Percentiles rank a stretch among this genome's conserved stretches.
These are phyloP conservation scores for Russula olivacea DNA, from an alignment of 768 basidiomycete species.

Conservation along the genomic window DNA sequence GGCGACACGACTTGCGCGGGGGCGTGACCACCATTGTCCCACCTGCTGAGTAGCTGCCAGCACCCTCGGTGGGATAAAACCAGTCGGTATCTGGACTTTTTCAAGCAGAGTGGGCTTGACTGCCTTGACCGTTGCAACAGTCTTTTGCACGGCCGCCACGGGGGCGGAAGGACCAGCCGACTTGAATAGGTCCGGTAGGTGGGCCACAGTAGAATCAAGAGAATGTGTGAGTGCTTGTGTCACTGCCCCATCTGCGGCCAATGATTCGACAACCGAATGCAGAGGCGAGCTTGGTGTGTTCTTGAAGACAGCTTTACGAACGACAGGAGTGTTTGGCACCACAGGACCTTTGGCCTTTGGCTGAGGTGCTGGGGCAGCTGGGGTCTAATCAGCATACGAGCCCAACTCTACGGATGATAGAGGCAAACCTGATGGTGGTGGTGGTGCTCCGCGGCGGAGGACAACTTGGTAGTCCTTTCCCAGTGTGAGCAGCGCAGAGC, in stretches of 20 bases:
- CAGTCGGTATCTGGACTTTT: not conserved
- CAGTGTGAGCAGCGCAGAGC: slow-evolving; percentile 54
- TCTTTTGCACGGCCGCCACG: slow-evolving; percentile 28
- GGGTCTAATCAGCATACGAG: slow-evolving; percentile 21
- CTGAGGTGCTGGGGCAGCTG: slow-evolving; percentile 32
- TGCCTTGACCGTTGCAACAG: slow-evolving; percentile 27
- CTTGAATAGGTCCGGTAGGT: slow-evolving; percentile 47
- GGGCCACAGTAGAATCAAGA: slow-evolving; percentile 43
- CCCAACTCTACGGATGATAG: not conserved
- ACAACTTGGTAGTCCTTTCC: slow-evolving; percentile 67
- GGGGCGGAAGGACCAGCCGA: slow-evolving; percentile 3
- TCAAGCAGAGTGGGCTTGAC: slow-evolving; percentile 3
- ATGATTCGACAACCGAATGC: slow-evolving; percentile 45
- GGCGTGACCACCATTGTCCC: slow-evolving; percentile 51
- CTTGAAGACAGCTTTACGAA: slow-evolving; percentile 43
- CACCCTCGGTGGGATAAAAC: slow-evolving; percentile 31
- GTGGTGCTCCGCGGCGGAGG: slow-evolving; percentile 49
- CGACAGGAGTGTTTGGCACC: slow-evolving; percentile 35
- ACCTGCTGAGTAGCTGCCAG: slow-evolving; percentile 30
- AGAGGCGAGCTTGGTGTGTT: slow-evolving; percentile 44
- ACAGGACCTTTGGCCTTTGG: slow-evolving; percentile 36
- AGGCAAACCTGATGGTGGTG: slow-evolving; percentile 24
- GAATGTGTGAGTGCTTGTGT: slow-evolving; percentile 42
- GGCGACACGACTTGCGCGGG: slow-evolving; percentile 46
- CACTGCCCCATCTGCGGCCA: slow-evolving; percentile 50